These are phyloP conservation scores for Penicillium nordicum DNA, from an alignment of 2,329 filamentous ascomycete species.

Conservation along the genomic window DNA sequence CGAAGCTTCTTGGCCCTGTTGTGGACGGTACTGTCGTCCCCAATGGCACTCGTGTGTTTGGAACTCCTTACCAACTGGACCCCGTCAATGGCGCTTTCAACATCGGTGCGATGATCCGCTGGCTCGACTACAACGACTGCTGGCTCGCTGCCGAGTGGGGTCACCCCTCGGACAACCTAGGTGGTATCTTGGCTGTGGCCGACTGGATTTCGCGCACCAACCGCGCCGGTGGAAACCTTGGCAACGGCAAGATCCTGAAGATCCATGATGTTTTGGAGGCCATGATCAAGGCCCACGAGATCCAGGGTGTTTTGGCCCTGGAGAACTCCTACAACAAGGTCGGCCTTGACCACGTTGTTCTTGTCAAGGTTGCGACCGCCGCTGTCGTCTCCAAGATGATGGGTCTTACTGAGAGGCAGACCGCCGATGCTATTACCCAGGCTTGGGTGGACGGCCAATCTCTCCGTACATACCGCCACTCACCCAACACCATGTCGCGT, in stretches of 20 bases:
- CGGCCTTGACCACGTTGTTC: conserved; percentile 92
- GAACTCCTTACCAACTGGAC: conserved; percentile 90
- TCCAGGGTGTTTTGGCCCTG: conserved; percentile 93
- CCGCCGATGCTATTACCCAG: conserved; percentile 91
- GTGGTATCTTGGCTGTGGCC: conserved; percentile 91
- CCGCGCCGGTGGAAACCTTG: conserved; percentile 72
- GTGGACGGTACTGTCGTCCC: conserved; percentile 88
- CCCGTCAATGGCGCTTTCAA: conserved; percentile 97
- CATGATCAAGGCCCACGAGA: conserved; percentile 99
- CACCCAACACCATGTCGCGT: conserved; percentile 98
- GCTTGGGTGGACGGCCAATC: conserved; percentile 97
- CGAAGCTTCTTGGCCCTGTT: conserved; percentile 86
- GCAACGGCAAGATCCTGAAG: conserved; percentile 74
- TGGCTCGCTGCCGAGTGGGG: conserved; percentile 99
- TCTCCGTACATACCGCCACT: conserved; percentile 93
- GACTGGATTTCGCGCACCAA: conserved; percentile 98
- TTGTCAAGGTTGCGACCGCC: conserved; percentile 95
- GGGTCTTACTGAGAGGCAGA: conserved; percentile 83
- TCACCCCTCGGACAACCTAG: conserved; percentile 96
- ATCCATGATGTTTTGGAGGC: conserved; percentile 88
- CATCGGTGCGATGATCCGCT: conserved; percentile 97
- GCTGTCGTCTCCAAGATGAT: conserved; percentile 95
- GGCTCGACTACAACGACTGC: conserved; percentile 99
- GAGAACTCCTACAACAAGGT: conserved; percentile 99
- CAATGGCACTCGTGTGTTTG: conserved; percentile 85